Conservation (phyloP, 371 early-diverging fungal genomes). For the Coemansia sp. region DNA sequence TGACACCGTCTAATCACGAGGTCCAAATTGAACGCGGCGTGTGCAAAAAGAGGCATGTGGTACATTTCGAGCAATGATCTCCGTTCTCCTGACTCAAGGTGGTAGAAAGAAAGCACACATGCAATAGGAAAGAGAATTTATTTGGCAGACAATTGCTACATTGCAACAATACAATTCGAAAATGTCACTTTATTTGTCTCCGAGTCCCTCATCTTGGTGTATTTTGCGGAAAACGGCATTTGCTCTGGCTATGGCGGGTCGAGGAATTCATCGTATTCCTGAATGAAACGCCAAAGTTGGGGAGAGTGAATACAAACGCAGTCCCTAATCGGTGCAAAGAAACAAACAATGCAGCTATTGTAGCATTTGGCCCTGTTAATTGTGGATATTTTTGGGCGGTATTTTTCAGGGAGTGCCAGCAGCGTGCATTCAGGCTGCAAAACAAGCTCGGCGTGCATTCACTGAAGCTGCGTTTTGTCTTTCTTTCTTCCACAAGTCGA, state of each 20-base stretch:
- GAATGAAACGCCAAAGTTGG: not conserved
- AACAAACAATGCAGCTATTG: constrained; percentile 4
- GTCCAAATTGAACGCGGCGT: not conserved
- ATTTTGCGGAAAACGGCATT: not conserved
- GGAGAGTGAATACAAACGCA: not conserved
- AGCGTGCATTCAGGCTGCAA: constrained; percentile 7
- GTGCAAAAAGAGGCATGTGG: not conserved
- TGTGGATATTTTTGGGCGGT: constrained; percentile 3
- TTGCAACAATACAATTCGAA: not conserved
- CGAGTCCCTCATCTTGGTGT: not conserved
- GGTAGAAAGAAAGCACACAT: not conserved
- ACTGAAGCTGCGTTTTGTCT: not conserved
- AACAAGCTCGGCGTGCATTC: not conserved
- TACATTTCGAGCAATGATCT: not conserved
- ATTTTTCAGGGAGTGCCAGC: constrained; percentile 5
- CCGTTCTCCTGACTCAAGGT: not conserved
- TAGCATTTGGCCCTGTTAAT: not conserved
- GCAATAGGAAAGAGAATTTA: not conserved
- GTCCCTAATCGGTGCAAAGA: not conserved
- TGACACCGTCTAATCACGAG: not conserved
- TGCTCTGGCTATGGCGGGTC: too few species aligned
- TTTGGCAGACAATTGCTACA: not conserved
- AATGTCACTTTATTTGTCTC: not conserved
- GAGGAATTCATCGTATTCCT: too few species aligned
- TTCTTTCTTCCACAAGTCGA: not conserved